Conservation (phyloP, 192 early-diverging fungal genomes). For the Phlyctochytrium bullatum region DNA sequence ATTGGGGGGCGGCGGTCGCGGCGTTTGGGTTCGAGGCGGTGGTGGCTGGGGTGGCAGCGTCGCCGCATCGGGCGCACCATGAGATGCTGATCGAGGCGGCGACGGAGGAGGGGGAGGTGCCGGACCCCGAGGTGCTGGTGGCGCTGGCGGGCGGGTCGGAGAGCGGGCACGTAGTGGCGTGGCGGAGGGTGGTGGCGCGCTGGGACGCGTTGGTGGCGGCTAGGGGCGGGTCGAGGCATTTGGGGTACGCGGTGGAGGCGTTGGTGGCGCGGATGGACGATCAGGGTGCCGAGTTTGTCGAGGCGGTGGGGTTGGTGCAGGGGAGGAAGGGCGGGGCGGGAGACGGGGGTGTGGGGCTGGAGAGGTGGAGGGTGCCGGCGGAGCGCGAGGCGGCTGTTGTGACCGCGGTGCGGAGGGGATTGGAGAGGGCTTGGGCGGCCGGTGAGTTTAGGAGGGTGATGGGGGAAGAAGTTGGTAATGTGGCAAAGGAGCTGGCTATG, state of each 20-base stretch:
- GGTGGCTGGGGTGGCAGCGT: background rate
- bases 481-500: background rate
- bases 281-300: background rate
- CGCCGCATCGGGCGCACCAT: slow-evolving; percentile 5
- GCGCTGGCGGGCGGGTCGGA: background rate
- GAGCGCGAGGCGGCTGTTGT: background rate
- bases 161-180: background rate
- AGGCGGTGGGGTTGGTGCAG: background rate
- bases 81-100: background rate
- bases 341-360: background rate
- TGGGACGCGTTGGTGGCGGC: background rate
- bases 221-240: background rate
- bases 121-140: background rate
- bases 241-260: background rate
- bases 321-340: background rate
- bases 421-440: slow-evolving; percentile 3
- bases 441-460: background rate
- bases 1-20: background rate
- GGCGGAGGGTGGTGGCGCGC: background rate
- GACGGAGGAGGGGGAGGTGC: background rate
- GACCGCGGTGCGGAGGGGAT: background rate
- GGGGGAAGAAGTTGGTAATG: slow-evolving; percentile 1
- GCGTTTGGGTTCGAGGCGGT: background rate
- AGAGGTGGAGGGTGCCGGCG: background rate
- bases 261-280: slow-evolving; percentile 2